Evolutionary conservation across 2,329 filamentous ascomycete species (phyloP).

Genomic region (Incumbomyces delicatus): DNA sequence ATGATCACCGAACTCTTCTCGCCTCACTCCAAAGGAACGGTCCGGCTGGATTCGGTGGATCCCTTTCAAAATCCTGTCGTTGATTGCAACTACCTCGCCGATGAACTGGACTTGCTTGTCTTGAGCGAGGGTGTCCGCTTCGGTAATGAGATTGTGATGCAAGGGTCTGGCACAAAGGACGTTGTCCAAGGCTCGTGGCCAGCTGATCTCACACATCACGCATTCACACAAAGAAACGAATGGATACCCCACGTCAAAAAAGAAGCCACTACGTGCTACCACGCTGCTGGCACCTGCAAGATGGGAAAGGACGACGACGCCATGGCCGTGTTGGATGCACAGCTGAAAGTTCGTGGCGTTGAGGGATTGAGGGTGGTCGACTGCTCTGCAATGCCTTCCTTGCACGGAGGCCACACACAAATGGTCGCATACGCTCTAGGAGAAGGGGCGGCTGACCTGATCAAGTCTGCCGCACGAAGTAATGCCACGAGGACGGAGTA

Average conservation of each 20-base stretch:
- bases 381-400: conserved; percentile 42
- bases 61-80: conserved; percentile 45
- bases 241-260: conserved; percentile 50
- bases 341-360: conserved; percentile 45
- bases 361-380: conserved; percentile 46
- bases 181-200: conserved; percentile 55
- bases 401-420: conserved; percentile 45
- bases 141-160: conserved; percentile 51
- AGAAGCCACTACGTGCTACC: conserved; percentile 53
- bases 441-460: conserved; percentile 44
- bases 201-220: conserved; percentile 40
- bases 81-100: conserved; percentile 48
- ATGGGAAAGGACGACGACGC: conserved; percentile 43
- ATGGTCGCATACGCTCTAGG: conserved; percentile 51
- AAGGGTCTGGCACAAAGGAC: conserved; percentile 48
- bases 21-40: conserved; percentile 47
- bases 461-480: conserved; percentile 29
- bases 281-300: conserved; percentile 48
- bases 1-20: conserved; percentile 51
- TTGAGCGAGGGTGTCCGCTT: conserved; percentile 49
- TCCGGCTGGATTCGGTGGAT: conserved; percentile 42
- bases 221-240: conserved; percentile 44
- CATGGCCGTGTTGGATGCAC: conserved; percentile 44
- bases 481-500: no score
- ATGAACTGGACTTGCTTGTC: conserved; percentile 50